Conservation (phyloP, 257 asterid species). For the Paulownia fortunei region DNA sequence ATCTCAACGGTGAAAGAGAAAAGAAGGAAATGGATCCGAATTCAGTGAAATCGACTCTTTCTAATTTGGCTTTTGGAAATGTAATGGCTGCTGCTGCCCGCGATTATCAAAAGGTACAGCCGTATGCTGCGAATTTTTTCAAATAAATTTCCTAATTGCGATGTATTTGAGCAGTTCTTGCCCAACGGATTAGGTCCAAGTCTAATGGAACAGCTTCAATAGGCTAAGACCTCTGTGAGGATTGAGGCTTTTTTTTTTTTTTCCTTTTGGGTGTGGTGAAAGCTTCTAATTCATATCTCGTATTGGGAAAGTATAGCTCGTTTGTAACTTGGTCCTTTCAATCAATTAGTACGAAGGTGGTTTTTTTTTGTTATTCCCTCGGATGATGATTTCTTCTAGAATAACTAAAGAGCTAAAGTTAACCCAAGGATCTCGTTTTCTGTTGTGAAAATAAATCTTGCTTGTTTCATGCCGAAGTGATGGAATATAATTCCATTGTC, state of each 20-base stretch:
- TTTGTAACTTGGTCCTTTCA: too few species aligned
- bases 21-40: conserved; percentile 73
- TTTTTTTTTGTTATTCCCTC: too few species aligned
- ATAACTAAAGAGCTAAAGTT: background rate
- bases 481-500: background rate
- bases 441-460: background rate
- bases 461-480: background rate
- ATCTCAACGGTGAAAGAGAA: conserved; percentile 28
- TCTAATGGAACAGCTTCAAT: too few species aligned
- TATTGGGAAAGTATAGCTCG: background rate
- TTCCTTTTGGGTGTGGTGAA: conserved; percentile 9
- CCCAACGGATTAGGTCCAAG: background rate
- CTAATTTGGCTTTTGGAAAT: conserved; percentile 89
- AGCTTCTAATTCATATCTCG: conserved; percentile 6
- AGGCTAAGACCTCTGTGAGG: too few species aligned
- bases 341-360: too few species aligned
- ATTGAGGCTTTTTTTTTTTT: too few species aligned
- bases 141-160: too few species aligned
- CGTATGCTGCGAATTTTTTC: too few species aligned
- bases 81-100: conserved; percentile 99
- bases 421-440: conserved; percentile 1
- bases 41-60: conserved; percentile 86
- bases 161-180: background rate
- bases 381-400: background rate
- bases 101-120: conserved; percentile 93